Evolutionary conservation across 805 yeast genomes (phyloP), one percentile per base, ranked within the genome.

Genomic region (Lipomyces yamadae): DNA sequence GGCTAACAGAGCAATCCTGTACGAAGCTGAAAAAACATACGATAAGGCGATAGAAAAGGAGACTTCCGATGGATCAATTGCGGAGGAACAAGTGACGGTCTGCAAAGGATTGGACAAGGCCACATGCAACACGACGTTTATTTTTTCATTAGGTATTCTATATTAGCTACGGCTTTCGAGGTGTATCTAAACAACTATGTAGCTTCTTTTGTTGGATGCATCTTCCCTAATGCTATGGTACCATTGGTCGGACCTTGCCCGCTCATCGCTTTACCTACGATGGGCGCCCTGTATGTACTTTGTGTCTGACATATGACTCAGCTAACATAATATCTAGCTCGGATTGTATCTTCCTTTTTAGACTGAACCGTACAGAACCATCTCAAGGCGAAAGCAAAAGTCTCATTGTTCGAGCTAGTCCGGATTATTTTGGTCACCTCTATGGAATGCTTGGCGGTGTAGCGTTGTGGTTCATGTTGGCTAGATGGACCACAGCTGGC

Each of bases 401-500:
- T 4, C 5, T 37, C 2, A 11, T 57, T 4, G 50, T 55, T 5
- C 64, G 50, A 29, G 42, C 58, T 11, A 11, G 29, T 33, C 24
- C 32, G 24, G 35, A 18, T 15, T 53, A 64, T 45, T 48, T 61
- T 32, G 59, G 61, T 53, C 68, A 64, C 24, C 39, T 67, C n/a
- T 67, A 67, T 52, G 70, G 70, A 24, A 13, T 56, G 58, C 33
- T 61, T 8, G 68, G 57, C 32, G 70, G 70, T 13, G 45, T 58
- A 11, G 45, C 33, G n/a, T 18, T 64, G 15, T 67, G 70, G 70
- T 67, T 61, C 45, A 24, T 42, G n/a, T 24, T 34, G 10, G 57
- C 56, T 37, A 56, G 70, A n/a, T 67, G 70, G 70, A 65, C 68
- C 6, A 11, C 52, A 4, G 59, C 58, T 4, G 70, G 70, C 8